Percentiles rank a stretch among this genome's conserved stretches.
phyloP scores from a whole-genome alignment of 1,284 basidiomycete species.

The Leccinum fallax region DNA sequence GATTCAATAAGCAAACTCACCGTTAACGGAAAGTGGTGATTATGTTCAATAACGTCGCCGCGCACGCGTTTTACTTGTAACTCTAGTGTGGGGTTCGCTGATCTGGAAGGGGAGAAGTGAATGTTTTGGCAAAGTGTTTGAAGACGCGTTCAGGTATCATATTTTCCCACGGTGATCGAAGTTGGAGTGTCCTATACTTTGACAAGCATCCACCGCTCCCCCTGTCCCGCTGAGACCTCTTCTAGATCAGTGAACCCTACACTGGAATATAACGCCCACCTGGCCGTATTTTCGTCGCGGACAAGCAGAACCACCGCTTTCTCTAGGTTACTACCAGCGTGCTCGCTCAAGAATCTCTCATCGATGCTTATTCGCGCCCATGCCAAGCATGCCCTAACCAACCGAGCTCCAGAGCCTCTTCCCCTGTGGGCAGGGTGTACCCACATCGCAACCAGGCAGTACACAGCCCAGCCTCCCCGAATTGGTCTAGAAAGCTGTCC shows the following conservation, averaged over 20 bases:
- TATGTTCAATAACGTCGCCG: too few relatives aligned
- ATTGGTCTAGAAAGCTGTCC: slow-evolving; percentile 12
- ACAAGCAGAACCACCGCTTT: slow-evolving; percentile 26
- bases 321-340: background rate
- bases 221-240: slow-evolving; percentile 12
- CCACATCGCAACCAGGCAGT: slow-evolving; percentile 39
- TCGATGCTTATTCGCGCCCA: slow-evolving; percentile 28
- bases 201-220: slow-evolving; percentile 27
- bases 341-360: slow-evolving; percentile 1
- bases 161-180: too few relatives aligned
- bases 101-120: too few relatives aligned
- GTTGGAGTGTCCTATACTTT: slow-evolving; percentile 14
- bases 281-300: slow-evolving; percentile 17
- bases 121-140: too few relatives aligned
- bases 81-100: too few relatives aligned
- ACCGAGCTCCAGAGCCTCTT: slow-evolving; percentile 32
- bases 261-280: slow-evolving; percentile 25
- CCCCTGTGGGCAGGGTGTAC: slow-evolving; percentile 38
- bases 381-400: slow-evolving; percentile 24
- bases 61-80: too few relatives aligned
- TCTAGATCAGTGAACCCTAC: slow-evolving; percentile 23
- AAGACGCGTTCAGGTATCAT: too few relatives aligned
- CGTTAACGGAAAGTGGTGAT: too few relatives aligned
- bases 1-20: too few relatives aligned
- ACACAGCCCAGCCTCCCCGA: slow-evolving; percentile 15